Conservation (phyloP, 345 rosid genomes). For the Eucalyptus regnans region DNA sequence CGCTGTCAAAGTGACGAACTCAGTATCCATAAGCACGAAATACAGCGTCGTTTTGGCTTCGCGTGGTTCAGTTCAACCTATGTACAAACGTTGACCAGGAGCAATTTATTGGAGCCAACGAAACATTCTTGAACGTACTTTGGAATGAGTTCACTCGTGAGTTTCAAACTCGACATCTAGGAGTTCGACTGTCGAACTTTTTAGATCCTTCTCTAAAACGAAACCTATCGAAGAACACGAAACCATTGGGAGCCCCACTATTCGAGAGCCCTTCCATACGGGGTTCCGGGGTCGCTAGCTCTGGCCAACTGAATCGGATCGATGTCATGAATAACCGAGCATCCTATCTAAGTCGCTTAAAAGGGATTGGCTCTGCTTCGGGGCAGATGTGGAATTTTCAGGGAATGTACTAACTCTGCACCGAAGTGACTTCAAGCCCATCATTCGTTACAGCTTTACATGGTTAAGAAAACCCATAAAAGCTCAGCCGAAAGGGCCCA, state of each 20-base stretch:
- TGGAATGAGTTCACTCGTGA: neutral
- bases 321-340: neutral
- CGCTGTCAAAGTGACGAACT: too few species aligned
- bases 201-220: neutral
- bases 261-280: neutral
- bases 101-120: neutral
- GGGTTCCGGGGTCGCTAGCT: neutral
- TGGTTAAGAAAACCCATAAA: neutral
- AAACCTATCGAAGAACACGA: neutral
- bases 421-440: neutral
- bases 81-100: neutral
- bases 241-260: neutral
- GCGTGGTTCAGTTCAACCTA: neutral
- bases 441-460: neutral
- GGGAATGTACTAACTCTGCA: neutral
- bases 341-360: neutral
- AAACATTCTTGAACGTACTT: neutral
- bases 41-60: neutral
- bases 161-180: neutral
- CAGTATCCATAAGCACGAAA: neutral
- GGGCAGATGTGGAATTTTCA: neutral
- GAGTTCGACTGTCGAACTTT: neutral
- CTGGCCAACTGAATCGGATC: neutral
- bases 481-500: neutral
- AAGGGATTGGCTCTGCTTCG: neutral